Evolutionary conservation across 1,284 basidiomycete genomes (phyloP).

Genomic region (Pterulicium gracile): DNA sequence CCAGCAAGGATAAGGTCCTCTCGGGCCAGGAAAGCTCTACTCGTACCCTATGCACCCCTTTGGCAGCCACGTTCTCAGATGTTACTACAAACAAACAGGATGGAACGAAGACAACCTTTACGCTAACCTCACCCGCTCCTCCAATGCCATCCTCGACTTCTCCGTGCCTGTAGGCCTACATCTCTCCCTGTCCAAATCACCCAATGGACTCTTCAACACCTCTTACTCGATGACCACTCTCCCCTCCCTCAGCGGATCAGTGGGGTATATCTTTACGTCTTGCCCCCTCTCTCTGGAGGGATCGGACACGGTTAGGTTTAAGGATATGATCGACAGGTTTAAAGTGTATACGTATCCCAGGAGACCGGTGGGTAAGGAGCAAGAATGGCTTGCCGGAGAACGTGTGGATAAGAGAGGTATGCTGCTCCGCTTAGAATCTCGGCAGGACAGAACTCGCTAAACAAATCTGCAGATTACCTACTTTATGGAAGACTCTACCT

Average conservation of each 20-base stretch:
- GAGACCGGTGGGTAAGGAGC: constrained; percentile 61
- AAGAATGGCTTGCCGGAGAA: constrained; percentile 73
- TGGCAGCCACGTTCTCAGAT: constrained; percentile 79
- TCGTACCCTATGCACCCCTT: constrained; percentile 65
- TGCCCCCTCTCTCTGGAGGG: constrained; percentile 66
- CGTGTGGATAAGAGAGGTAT: constrained; percentile 69
- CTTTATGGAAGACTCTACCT: constrained; percentile 90
- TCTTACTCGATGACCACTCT: constrained; percentile 88
- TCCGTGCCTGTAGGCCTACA: constrained; percentile 70
- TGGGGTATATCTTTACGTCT: constrained; percentile 90
- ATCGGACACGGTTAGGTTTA: constrained; percentile 71
- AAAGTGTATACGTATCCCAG: constrained; percentile 71
- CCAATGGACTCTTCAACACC: constrained; percentile 83
- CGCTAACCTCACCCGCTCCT: constrained; percentile 82
- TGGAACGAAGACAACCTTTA: constrained; percentile 98
- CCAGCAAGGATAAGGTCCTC: too few species aligned
- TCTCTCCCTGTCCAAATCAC: constrained; percentile 80
- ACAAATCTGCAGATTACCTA: constrained; percentile 63
- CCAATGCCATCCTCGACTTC: constrained; percentile 81
- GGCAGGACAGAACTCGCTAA: constrained; percentile 12
- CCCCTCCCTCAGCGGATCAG: constrained; percentile 84
- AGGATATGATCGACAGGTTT: constrained; percentile 82
- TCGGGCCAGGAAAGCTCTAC: too few species aligned
- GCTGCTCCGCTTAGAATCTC: constrained; percentile 16
- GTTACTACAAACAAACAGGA: constrained; percentile 83